Evolutionary conservation across 163 green algal genomes (phyloP), one percentile per base, ranked within the genome.

Genomic region (Chlorella variabilis): DNA sequence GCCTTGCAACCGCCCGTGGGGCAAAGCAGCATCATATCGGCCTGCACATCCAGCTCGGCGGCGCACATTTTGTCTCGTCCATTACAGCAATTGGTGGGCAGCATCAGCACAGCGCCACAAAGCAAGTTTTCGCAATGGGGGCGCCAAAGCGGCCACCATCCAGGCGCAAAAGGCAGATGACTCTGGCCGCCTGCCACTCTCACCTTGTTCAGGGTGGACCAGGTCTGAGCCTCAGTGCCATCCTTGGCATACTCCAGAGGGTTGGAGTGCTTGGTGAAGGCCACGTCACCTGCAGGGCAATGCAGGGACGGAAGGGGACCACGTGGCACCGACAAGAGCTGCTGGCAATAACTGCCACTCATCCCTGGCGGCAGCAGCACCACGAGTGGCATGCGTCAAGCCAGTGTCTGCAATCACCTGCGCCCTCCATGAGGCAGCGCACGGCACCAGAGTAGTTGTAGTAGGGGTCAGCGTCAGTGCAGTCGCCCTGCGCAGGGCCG

Each of bases 201-300:
- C 74, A 76, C 76, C 76, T 76, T 68, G 27, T 70, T 49, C 29
- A 75, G 38, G 33, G 62, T 75, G 34, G 69, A 21, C 80, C 80
- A 87, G 66, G 7, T 17, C 51, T 65, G n/a, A 15, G 80, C 36
- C 2, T n/a, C 25, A 9, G 62, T 62, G 1, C 82, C 86, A 25
- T 87, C 87, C 15, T 21, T 29, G 1, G 86, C 82, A 27, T 77
- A 75, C 36, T 89, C 84, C 3, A 67, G 62, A 7, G 68, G 36
- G 41, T 62, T 89, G 61, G 54, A 34, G 49, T 91, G 77, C 82
- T 91, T 91, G 51, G 87, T 87, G 81, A 91, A 91, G n/a, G 78
- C 74, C 27, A 91, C 86, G 62, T 91, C 87, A 21, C 86, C 80
- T 80, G 73, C 49, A n/a, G 4, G 0, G 25, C 13, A 29, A 7